A percentile compares a stretch with the other conserved stretches of the same genome.
phyloP scores from a whole-genome alignment of 106 monocot species.

The Dendrobium officinale region DNA sequence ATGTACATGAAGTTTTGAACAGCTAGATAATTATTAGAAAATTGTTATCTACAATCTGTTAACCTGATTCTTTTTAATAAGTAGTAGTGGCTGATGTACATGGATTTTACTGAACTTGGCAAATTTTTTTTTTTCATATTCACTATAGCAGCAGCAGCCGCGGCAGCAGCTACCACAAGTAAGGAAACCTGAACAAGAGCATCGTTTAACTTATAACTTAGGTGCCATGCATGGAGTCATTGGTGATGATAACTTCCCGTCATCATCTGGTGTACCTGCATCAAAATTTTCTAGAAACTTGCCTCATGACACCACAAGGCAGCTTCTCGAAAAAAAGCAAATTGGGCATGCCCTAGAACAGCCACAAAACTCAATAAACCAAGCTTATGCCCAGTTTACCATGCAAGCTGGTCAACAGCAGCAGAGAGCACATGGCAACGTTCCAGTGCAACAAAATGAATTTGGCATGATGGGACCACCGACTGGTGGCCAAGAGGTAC shows the following conservation, averaged over 20 bases:
- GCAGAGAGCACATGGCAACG: constrained; percentile 34
- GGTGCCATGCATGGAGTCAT: constrained; percentile 50
- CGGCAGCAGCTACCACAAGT: constrained; percentile 41
- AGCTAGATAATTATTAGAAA: background rate
- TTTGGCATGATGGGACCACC: constrained; percentile 26
- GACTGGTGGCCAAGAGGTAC: constrained; percentile 42
- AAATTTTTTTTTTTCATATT: constrained; percentile 5
- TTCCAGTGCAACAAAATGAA: constrained; percentile 38
- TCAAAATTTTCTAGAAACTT: constrained; percentile 29
- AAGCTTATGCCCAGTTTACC: constrained; percentile 70
- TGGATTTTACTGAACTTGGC: constrained; percentile 1
- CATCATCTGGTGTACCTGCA: constrained; percentile 36
- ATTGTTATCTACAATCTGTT: background rate
- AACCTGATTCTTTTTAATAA: background rate
- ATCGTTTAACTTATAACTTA: constrained; percentile 23
- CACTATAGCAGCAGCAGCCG: constrained; percentile 23
- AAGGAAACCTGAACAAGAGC: constrained; percentile 51
- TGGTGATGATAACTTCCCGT: constrained; percentile 31
- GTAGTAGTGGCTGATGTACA: background rate
- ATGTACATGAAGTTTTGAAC: background rate
- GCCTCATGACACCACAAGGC: constrained; percentile 26
- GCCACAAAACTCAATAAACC: constrained; percentile 39
- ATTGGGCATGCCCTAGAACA: constrained; percentile 31
- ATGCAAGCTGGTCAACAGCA: constrained; percentile 69
- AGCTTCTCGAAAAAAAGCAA: constrained; percentile 29